Conservation (phyloP, 2,329 filamentous ascomycete species). For the Apiospora kogelbergensis region DNA sequence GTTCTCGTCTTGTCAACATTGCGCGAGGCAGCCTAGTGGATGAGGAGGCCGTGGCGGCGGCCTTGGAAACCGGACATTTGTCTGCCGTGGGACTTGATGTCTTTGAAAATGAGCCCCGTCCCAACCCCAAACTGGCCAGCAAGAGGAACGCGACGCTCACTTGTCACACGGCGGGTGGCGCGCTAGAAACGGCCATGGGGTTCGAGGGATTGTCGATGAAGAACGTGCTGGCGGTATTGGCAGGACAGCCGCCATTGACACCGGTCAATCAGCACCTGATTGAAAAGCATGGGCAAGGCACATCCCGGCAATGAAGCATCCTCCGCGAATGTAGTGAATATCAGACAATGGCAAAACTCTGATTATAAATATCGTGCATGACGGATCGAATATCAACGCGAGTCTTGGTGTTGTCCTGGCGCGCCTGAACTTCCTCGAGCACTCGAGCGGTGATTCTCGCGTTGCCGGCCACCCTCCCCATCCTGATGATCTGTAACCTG, state of each 20-base stretch:
- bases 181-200: conserved; percentile 51
- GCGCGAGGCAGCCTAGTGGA: conserved; percentile 32
- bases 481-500: conserved; percentile 45
- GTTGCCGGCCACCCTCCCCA: conserved; percentile 46
- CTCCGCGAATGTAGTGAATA: background rate
- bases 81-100: conserved; percentile 51
- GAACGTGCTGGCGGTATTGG: conserved; percentile 50
- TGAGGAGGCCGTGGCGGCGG: conserved; percentile 27
- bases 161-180: conserved; percentile 55
- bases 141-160: conserved; percentile 42
- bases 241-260: conserved; percentile 43
- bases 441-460: conserved; percentile 46
- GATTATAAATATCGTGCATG: conserved; percentile 50
- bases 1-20: conserved; percentile 41
- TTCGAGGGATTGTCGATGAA: conserved; percentile 56
- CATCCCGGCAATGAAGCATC: background rate
- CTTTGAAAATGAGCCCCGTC: conserved; percentile 49
- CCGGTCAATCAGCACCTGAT: conserved; percentile 55
- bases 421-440: conserved; percentile 43
- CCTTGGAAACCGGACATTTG: conserved; percentile 40
- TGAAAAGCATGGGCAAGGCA: conserved; percentile 7
- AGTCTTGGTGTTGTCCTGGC: conserved; percentile 40
- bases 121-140: conserved; percentile 35
- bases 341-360: conserved; percentile 53
- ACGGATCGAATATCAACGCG: conserved; percentile 45